Evolutionary conservation across 108 stramenopile genomes (phyloP), one percentile per base, ranked within the genome.

Genomic region (Nitzschia sp.): DNA sequence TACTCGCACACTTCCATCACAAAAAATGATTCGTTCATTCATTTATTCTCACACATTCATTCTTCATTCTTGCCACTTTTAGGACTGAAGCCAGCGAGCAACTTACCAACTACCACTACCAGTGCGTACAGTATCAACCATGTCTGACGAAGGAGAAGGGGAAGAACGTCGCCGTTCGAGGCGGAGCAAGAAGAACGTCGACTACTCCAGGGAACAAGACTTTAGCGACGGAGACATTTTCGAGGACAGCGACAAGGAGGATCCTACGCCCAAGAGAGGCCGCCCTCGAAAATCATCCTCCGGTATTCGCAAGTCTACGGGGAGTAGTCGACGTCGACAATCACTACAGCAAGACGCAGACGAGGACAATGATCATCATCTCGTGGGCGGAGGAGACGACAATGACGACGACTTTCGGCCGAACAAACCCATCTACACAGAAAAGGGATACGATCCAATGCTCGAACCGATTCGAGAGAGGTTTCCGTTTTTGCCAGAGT

Each of bases 401-500:
- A 66, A 66, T 27, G 67, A 50, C 5, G 54, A 66, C 44, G 58
- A 45, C 15, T 63, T 68, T 31, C 36, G 44, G 30, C 63, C 72
- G 13, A 41, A 60, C 35, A 77, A 73, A 58, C 84, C 78, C 8
- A 53, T 82, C n/a, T 91, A 85, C 53, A 84, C 79, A 15, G 92
- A 94, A 65, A 79, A 79, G 41, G 92, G 92, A 26, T 94, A 94
- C 79, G 92, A 94, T 75, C 62, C 85, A n/a, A 63, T 64, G 5
- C 54, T 88, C 16, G 80, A 75, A 13, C 93, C 90, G 23, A 76
- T 97, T 27, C 73, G 96, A 28, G 92, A 96, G 59, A 76, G 88
- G 41, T 97, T 93, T 68, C 81, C 87, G 11, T 97, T 96, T 69
- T 74, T 95, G 55, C 97, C 97, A 6, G 96, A 96, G 67, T 92